A percentile compares a stretch with the other conserved stretches of the same genome.
Evolutionary conservation across 805 yeast species (phyloP).

Genomic region (Hanseniaspora clermontiae): DNA sequence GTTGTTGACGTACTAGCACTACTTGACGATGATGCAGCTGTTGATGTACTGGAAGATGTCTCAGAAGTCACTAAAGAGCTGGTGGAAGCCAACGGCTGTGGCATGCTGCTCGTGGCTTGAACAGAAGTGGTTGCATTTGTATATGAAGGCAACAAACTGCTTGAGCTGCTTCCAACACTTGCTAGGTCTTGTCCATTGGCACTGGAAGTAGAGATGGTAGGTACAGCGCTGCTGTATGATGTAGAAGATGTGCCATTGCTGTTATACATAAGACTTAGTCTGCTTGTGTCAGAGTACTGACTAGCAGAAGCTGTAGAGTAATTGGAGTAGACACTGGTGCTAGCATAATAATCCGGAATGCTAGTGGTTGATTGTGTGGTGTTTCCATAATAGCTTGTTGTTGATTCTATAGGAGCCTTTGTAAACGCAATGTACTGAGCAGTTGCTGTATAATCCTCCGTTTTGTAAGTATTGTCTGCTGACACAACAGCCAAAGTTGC

Average conservation of each 20-base stretch:
- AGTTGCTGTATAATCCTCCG: constrained; percentile 19
- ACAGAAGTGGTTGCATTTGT: no score
- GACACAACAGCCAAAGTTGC: constrained; percentile 15
- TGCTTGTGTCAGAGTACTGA: no score
- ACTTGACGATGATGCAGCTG: no score
- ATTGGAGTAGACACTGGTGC: neutral
- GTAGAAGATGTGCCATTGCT: neutral
- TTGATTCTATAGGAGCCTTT: constrained; percentile 13
- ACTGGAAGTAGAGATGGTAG: constrained; percentile 14
- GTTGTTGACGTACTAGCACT: no score
- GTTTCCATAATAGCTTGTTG: constrained; percentile 10
- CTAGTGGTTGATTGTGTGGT: constrained; percentile 1
- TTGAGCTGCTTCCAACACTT: no score
- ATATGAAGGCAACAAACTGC: no score
- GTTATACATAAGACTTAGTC: neutral
- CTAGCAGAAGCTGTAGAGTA: neutral
- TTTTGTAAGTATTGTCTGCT: constrained; percentile 17
- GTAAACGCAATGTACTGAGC: constrained; percentile 15
- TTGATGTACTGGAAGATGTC: no score
- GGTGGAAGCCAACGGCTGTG: no score
- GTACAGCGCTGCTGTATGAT: neutral
- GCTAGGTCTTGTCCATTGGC: no score
- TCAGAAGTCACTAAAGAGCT: no score
- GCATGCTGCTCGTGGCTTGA: no score
- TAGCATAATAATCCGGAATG: neutral